Percentiles rank a stretch among this genome's conserved stretches.
Evolutionary conservation across 352 stramenopile species (phyloP).

Genomic region (Peronospora tabacina): DNA sequence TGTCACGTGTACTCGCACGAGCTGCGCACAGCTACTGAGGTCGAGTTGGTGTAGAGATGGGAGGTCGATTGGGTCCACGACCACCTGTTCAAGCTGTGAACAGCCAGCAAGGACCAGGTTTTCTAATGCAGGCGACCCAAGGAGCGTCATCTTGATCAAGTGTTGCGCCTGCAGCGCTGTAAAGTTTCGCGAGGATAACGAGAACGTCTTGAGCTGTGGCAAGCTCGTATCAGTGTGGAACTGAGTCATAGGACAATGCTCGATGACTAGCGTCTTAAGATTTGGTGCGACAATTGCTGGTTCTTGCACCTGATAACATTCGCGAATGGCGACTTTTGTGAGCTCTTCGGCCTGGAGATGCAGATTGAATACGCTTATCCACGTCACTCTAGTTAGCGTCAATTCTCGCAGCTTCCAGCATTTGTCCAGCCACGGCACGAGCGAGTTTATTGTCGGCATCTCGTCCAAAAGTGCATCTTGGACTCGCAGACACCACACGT

Average conservation of each 20-base stretch:
- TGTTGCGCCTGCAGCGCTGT: constrained; percentile 31
- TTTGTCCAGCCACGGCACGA: constrained; percentile 24
- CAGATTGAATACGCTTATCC: constrained; percentile 41
- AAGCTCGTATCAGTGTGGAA: constrained; percentile 39
- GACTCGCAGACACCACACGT: constrained; percentile 33
- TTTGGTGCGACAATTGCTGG: constrained; percentile 31
- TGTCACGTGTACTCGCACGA: constrained; percentile 50
- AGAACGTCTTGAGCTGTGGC: constrained; percentile 39
- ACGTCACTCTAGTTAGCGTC: constrained; percentile 37
- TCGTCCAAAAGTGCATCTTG: constrained; percentile 27
- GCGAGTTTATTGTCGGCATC: constrained; percentile 26
- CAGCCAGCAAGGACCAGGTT: constrained; percentile 38
- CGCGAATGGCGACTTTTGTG: constrained; percentile 34
- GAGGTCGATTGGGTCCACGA: constrained; percentile 49
- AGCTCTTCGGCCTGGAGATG: constrained; percentile 37
- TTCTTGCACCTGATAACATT: constrained; percentile 56
- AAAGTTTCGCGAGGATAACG: constrained; percentile 42
- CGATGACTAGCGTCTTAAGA: constrained; percentile 33
- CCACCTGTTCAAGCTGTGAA: constrained; percentile 46
- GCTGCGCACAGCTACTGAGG: constrained; percentile 37
- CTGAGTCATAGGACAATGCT: constrained; percentile 36
- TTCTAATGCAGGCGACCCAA: constrained; percentile 20
- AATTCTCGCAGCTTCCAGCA: constrained; percentile 37
- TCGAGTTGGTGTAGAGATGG: constrained; percentile 35
- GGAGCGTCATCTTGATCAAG: constrained; percentile 40